Percentiles rank a stretch among this genome's conserved stretches.
These are phyloP conservation scores for Ogataea glucozyma DNA, from an alignment of 805 yeast genomes.

Conservation along the genomic window DNA sequence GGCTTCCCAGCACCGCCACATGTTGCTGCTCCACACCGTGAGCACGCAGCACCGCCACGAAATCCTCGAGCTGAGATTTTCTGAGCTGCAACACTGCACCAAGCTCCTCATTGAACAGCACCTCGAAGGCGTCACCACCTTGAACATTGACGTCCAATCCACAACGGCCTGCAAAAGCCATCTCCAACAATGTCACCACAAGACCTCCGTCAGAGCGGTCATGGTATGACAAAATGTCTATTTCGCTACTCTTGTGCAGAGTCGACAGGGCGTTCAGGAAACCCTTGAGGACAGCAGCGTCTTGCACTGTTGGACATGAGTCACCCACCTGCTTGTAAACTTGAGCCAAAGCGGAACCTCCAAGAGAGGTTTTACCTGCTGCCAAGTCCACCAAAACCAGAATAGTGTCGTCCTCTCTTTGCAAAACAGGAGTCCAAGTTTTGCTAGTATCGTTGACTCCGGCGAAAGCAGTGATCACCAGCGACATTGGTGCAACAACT, in stretches of 20 bases:
- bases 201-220: conserved; percentile 98
- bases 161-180: conserved; percentile 95
- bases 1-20: conserved; percentile 69
- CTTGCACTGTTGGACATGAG: conserved; percentile 79
- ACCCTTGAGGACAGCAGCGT: conserved; percentile 58
- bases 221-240: conserved; percentile 82
- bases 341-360: conserved; percentile 95
- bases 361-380: conserved; percentile 51
- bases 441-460: conserved; percentile 80
- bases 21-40: conserved; percentile 57
- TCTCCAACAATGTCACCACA: conserved; percentile 79
- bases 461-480: conserved; percentile 88
- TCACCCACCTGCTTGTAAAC: conserved; percentile 88
- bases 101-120: conserved; percentile 86
- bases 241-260: conserved; percentile 69
- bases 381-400: conserved; percentile 83
- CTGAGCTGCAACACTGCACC: conserved; percentile 94
- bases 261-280: conserved; percentile 68
- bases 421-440: conserved; percentile 93
- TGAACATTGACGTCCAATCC: conserved; percentile 65
- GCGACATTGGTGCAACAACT: conserved; percentile 93
- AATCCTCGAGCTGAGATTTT: conserved; percentile 50
- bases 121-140: conserved; percentile 47
- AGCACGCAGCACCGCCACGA: conserved; percentile 53
- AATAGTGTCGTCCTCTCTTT: conserved; percentile 49